Evolutionary conservation across 2,329 filamentous ascomycete species (phyloP).

Genomic region (Zymoseptoria brevis): DNA sequence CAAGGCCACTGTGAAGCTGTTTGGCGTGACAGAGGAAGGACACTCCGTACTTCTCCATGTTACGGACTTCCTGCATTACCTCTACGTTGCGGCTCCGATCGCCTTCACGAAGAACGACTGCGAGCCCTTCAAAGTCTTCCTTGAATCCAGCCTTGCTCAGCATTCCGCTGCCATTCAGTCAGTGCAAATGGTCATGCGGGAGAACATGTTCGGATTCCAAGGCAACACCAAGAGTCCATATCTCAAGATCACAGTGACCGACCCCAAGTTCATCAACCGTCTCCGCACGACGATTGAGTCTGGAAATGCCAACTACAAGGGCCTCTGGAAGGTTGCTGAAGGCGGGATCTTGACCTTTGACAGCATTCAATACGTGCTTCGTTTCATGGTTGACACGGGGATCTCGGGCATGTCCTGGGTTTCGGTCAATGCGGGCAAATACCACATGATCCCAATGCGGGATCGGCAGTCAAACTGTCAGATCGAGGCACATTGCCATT

Average conservation of each 20-base stretch:
- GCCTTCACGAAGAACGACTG: slow-evolving; percentile 74
- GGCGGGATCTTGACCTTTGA: slow-evolving; percentile 84
- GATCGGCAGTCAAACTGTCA: slow-evolving; percentile 86
- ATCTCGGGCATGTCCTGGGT: slow-evolving; percentile 98
- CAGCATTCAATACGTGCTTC: slow-evolving; percentile 86
- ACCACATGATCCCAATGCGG: slow-evolving; percentile 57
- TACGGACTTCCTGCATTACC: slow-evolving; percentile 90
- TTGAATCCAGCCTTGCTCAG: slow-evolving; percentile 71
- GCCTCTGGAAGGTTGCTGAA: slow-evolving; percentile 67
- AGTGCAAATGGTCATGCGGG: slow-evolving; percentile 71
- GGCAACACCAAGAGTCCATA: slow-evolving; percentile 89
- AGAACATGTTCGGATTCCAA: slow-evolving; percentile 90
- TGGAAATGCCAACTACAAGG: slow-evolving; percentile 78
- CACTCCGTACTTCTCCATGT: slow-evolving; percentile 94
- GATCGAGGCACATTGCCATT: slow-evolving; percentile 83
- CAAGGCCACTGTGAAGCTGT: slow-evolving; percentile 74
- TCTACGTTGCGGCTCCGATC: slow-evolving; percentile 83
- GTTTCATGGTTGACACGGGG: slow-evolving; percentile 98
- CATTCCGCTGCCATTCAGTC: slow-evolving; percentile 68
- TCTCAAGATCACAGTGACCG: slow-evolving; percentile 84
- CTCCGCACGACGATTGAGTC: slow-evolving; percentile 69
- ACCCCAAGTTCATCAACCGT: slow-evolving; percentile 73
- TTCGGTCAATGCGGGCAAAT: slow-evolving; percentile 67
- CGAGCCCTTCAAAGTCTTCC: slow-evolving; percentile 65
- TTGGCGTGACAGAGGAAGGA: slow-evolving; percentile 79